These are phyloP conservation scores for Colletotrichum plurivorum DNA, from an alignment of 2,329 filamentous ascomycete species.

Conservation along the genomic window DNA sequence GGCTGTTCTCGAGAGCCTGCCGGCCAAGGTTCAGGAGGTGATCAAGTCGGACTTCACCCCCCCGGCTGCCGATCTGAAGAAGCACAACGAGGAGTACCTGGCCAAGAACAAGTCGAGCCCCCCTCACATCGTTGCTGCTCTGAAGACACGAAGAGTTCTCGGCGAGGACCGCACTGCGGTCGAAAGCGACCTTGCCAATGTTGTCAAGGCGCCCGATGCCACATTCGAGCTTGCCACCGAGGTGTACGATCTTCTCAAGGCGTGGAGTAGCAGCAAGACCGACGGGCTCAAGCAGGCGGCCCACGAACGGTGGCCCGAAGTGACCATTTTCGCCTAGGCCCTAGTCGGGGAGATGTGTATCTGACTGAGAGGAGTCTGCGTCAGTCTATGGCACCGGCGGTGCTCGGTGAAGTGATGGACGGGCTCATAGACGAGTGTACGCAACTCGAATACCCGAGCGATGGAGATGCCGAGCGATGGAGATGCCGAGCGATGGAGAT, in stretches of 20 bases:
- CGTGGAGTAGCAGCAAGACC: constrained; percentile 65
- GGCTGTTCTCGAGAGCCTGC: constrained; percentile 70
- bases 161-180: constrained; percentile 69
- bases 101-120: constrained; percentile 73
- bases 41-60: constrained; percentile 75
- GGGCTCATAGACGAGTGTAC: not conserved
- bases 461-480: not conserved
- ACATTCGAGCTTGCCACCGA: constrained; percentile 70
- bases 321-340: constrained; percentile 59
- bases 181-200: constrained; percentile 74
- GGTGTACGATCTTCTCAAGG: constrained; percentile 57
- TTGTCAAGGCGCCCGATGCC: constrained; percentile 65
- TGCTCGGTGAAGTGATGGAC: constrained; percentile 8
- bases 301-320: constrained; percentile 64
- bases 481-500: not conserved
- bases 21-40: constrained; percentile 76
- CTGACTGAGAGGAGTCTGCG: not conserved
- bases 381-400: not conserved
- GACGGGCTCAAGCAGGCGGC: constrained; percentile 65
- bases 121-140: constrained; percentile 73
- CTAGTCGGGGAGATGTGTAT: no score
- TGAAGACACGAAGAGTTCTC: constrained; percentile 72
- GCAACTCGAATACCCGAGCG: constrained; percentile 16
- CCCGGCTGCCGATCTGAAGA: constrained; percentile 57
- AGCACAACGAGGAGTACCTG: constrained; percentile 78